These are phyloP conservation scores for Lipomyces oligophaga DNA, from an alignment of 805 yeast species.

Conservation along the genomic window DNA sequence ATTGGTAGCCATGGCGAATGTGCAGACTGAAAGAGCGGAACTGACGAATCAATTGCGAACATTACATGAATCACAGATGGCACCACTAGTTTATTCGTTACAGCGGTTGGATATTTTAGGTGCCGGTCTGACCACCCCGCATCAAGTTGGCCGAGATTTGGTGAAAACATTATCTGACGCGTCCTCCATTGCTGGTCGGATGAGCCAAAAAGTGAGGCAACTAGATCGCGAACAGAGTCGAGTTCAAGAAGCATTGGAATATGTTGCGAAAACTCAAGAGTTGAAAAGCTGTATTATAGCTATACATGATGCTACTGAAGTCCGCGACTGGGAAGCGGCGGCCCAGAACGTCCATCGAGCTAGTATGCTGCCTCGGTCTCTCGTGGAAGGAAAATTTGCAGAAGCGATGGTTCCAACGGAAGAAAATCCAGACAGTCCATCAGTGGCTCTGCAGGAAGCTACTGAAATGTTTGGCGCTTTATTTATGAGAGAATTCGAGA, in stretches of 20 bases:
- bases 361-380: slow-evolving; percentile 49
- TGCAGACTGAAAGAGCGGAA: slow-evolving; percentile 13
- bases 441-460: slow-evolving; percentile 54
- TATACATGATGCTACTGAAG: slow-evolving; percentile 64
- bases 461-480: slow-evolving; percentile 52
- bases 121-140: slow-evolving; percentile 33
- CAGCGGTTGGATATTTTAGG: slow-evolving; percentile 34
- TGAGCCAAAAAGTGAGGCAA: slow-evolving; percentile 65
- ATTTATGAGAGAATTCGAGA: slow-evolving; percentile 60
- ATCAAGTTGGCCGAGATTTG: slow-evolving; percentile 58
- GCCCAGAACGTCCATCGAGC: slow-evolving; percentile 56
- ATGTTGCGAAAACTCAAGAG: slow-evolving; percentile 62
- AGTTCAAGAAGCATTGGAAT: slow-evolving; percentile 57
- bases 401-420: slow-evolving; percentile 78
- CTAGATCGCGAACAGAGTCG: slow-evolving; percentile 67
- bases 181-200: slow-evolving; percentile 58
- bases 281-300: slow-evolving; percentile 62
- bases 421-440: slow-evolving; percentile 79
- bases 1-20: slow-evolving; percentile 3
- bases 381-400: slow-evolving; percentile 65
- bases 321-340: slow-evolving; percentile 70
- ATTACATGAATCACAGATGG: slow-evolving; percentile 8
- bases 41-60: slow-evolving; percentile 6
- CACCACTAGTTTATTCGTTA: slow-evolving; percentile 25
- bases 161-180: slow-evolving; percentile 55